Percentiles rank a stretch among this genome's conserved stretches.
phyloP scores from a whole-genome alignment of 1,284 basidiomycete genomes.

The Cerioporus squamosus region DNA sequence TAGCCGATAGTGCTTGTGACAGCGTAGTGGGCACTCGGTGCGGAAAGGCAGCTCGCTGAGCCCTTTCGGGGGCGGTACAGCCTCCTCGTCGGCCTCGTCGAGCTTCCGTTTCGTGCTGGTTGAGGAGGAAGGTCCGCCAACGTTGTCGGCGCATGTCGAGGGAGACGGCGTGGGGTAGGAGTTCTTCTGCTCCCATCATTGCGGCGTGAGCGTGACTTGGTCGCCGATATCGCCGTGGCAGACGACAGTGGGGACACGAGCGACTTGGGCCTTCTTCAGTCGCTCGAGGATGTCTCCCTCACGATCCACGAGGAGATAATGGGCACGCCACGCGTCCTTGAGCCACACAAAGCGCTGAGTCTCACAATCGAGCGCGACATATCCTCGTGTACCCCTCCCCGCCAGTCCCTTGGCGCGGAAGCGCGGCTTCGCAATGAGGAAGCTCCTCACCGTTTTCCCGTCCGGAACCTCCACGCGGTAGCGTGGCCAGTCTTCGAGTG shows the following conservation, averaged over 20 bases:
- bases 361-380: not conserved
- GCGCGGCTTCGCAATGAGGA: constrained; percentile 4
- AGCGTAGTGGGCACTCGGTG: constrained; percentile 3
- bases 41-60: too few relatives aligned
- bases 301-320: not conserved
- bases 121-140: too few relatives aligned
- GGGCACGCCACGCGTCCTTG: constrained; percentile 10
- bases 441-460: not conserved
- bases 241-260: constrained; percentile 2
- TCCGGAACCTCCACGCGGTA: constrained; percentile 1
- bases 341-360: not conserved
- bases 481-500: constrained; percentile 2
- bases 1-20: constrained; percentile 13
- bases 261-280: not conserved
- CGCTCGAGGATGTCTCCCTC: constrained; percentile 4
- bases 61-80: too few relatives aligned
- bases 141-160: too few relatives aligned
- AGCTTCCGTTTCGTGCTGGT: too few relatives aligned
- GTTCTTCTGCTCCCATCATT: not conserved
- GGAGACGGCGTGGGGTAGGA: not conserved
- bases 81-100: too few relatives aligned
- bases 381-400: not conserved
- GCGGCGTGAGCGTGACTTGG: not conserved
- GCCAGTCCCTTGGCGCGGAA: not conserved
- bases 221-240: constrained; percentile 1